Evolutionary conservation across 2,329 filamentous ascomycete species (phyloP), one percentile per base, ranked within the genome.

Genomic region (Fonsecaea erecta): DNA sequence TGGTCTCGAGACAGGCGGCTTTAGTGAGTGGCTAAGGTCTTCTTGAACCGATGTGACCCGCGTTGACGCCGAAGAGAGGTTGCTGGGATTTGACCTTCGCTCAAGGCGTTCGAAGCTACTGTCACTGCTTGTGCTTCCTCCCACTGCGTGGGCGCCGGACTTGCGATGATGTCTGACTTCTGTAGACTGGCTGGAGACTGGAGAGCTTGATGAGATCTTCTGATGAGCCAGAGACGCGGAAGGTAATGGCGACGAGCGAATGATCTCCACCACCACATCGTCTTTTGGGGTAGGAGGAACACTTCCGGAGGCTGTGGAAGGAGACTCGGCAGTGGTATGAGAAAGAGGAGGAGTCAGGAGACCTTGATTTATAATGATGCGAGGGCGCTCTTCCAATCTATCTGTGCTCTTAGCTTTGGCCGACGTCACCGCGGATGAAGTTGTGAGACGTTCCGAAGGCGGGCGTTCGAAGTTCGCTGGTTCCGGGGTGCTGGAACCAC

Each of bases 21-120:
- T 60, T 28, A 60, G 26, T 21, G 57, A 26, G n/a, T 40, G 26
- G 37, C 30, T 46, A 12, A 32, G n/a, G 35, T 60, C 63, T 18
- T 58, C 66, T 12, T 62, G 52, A 12, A 67, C 26, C 16, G 67
- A 97, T 0, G 93, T 96, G 16, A 93, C 93, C 62, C 93, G 84
- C 1, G 93, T 97, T 1, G 93, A 97, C 0, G 88, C 88, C 74
- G 90, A 89, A 1, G 94, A 97, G 1, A 92, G 76, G 32, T 91
- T 83, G 76, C 92, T 96, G 54, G 86, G 86, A 73, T 93, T 91
- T 0, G 93, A 97, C 71, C 92, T 90, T 34, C 90, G 88, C 62
- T 83, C 78, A 71, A 83, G 86, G 80, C 56, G 57, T 18, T 68
- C 64, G 28, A 65, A 93, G 2, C 91, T 93, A 75, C 88, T 91